These are phyloP conservation scores for Trametes pubescens DNA, from an alignment of 1,284 basidiomycete species.

Conservation along the genomic window DNA sequence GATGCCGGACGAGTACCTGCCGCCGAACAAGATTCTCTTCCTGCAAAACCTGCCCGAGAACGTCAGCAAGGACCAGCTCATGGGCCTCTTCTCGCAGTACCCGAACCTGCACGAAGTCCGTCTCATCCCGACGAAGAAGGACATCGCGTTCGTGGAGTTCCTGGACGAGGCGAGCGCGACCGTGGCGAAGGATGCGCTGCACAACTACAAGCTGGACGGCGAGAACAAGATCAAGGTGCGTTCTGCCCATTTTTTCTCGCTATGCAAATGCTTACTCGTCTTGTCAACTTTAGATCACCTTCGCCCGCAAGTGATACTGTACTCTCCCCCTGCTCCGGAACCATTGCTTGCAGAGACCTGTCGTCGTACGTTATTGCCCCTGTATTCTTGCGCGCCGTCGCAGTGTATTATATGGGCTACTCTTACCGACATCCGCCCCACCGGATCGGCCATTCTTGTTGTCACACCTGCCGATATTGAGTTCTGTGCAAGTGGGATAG, in stretches of 20 bases:
- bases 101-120: slow-evolving; percentile 94
- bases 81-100: slow-evolving; percentile 91
- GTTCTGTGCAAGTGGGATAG: no score
- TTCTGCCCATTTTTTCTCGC: background rate
- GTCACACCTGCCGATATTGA: no score
- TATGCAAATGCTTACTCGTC: background rate
- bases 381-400: slow-evolving; percentile 30
- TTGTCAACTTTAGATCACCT: slow-evolving; percentile 56
- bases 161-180: slow-evolving; percentile 90
- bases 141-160: slow-evolving; percentile 97
- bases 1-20: slow-evolving; percentile 99
- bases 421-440: background rate
- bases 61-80: slow-evolving; percentile 89
- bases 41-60: slow-evolving; percentile 95
- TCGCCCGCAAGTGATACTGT: slow-evolving; percentile 61
- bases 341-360: background rate
- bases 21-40: slow-evolving; percentile 99
- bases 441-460: background rate
- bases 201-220: slow-evolving; percentile 96
- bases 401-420: slow-evolving; percentile 28
- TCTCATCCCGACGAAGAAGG: slow-evolving; percentile 94
- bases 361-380: slow-evolving; percentile 20
- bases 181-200: slow-evolving; percentile 91
- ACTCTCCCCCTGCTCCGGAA: background rate
- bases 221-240: slow-evolving; percentile 95